These are phyloP conservation scores for Aureobasidium sp. DNA, from an alignment of 2,329 filamentous ascomycete species.

Conservation along the genomic window DNA sequence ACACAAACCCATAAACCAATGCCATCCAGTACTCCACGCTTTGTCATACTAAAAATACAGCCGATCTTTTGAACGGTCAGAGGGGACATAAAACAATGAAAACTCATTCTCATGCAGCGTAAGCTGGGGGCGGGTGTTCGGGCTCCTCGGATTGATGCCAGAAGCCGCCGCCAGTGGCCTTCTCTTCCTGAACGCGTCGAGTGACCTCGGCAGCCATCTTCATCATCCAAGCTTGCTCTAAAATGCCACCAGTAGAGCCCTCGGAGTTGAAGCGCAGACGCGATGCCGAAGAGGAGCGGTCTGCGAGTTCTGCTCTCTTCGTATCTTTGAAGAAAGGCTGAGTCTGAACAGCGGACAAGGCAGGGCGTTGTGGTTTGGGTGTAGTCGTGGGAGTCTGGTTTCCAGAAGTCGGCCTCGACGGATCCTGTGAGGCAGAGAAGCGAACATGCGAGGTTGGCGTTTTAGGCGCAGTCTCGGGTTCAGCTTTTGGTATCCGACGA, in stretches of 20 bases:
- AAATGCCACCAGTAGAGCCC: slow-evolving; percentile 41
- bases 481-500: slow-evolving; percentile 14
- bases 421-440: slow-evolving; percentile 22
- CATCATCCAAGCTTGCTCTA: slow-evolving; percentile 78
- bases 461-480: slow-evolving; percentile 34
- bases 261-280: slow-evolving; percentile 1
- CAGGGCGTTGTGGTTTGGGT: background rate
- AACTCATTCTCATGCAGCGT: slow-evolving; percentile 21
- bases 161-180: slow-evolving; percentile 33
- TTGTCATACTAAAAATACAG: slow-evolving; percentile 1
- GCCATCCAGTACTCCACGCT: background rate
- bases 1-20: background rate
- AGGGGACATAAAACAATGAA: background rate
- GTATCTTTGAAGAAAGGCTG: slow-evolving; percentile 6
- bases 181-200: slow-evolving; percentile 78
- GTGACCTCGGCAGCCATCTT: slow-evolving; percentile 94
- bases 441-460: slow-evolving; percentile 29
- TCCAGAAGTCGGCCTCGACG: slow-evolving; percentile 3
- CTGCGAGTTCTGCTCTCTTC: background rate
- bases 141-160: slow-evolving; percentile 16
- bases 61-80: background rate
- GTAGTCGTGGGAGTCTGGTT: slow-evolving; percentile 5
- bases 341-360: slow-evolving; percentile 2
- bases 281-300: background rate
- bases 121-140: slow-evolving; percentile 27